Evolutionary conservation across 345 rosid species (phyloP), one percentile per base, ranked within the genome.

Genomic region (Syzygium oleosum): DNA sequence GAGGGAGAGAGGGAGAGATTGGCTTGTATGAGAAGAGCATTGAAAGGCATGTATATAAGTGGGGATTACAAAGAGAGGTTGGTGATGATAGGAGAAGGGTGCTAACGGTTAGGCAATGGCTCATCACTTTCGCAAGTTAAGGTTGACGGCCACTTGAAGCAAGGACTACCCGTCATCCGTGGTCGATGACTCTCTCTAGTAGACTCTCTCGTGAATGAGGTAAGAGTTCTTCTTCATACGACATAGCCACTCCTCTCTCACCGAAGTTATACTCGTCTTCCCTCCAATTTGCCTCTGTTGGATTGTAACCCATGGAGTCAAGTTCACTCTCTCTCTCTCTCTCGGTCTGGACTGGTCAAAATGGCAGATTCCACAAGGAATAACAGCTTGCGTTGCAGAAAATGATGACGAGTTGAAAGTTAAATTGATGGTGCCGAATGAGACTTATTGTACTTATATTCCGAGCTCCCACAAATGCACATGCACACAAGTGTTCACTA

Each of bases 81-180:
- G 83, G 83, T 73, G 83, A 38, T 73, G 83, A 73, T 19, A 19
- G 83, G 83, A 73, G 83, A 73, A 73, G 43, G 83, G 83, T 73
- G 83, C 38, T 19, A 73, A 73, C 83, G 46, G 83, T 73, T 73
- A 21, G 83, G 83, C 86, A 84, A 84, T 84, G 14, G 54, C 43
- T 29, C 59, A 29, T 84, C 86, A 55, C 86, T 52, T 84, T 31
- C 59, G 52, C 59, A 52, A 51, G 85, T 49, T 51, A 52, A 31
- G 9, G 27, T 55, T 86, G 78, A 86, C 87, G 87, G 87, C 84
- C 43, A 29, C 21, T 86, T 7, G 38, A 86, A 86, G 87, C 87
- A 86, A 86, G 87, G 77, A 84, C 56, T 84, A 25, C 23, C n/a
- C 46, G 51, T 84, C 63, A 58, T 58, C 46, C 38, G 17, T 19